Percentiles rank a stretch among this genome's conserved stretches.
Evolutionary conservation across 495 filamentous ascomycete genomes (phyloP).

Genomic region (Delitschia confertaspora): DNA sequence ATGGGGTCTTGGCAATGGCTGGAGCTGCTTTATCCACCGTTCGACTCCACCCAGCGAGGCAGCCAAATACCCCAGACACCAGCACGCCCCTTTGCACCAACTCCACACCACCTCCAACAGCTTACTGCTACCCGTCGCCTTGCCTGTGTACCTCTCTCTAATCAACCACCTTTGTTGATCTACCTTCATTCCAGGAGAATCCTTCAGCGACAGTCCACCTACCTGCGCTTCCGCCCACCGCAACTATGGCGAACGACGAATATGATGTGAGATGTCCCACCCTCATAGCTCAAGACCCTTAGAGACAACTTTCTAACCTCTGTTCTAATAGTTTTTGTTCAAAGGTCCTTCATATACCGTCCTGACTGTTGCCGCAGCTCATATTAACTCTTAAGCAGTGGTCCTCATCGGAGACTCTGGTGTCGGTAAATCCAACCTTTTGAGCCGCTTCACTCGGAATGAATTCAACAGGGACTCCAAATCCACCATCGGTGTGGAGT

Average conservation of each 20-base stretch:
- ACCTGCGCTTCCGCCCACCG: constrained; percentile 15
- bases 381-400: constrained; percentile 47
- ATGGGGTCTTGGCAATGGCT: not conserved
- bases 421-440: constrained; percentile 98
- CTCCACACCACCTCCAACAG: not conserved
- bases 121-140: not conserved
- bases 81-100: not conserved
- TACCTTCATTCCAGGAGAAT: too few species aligned
- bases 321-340: constrained; percentile 77
- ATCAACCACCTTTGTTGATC: not conserved
- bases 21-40: constrained; percentile 7
- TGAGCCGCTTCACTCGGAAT: constrained; percentile 99
- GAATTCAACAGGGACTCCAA: constrained; percentile 99
- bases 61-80: constrained; percentile 2
- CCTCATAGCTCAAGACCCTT: constrained; percentile 6
- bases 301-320: constrained; percentile 24
- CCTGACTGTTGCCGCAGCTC: constrained; percentile 26
- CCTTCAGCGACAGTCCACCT: constrained; percentile 1
- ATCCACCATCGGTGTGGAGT: constrained; percentile 99
- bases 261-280: constrained; percentile 76
- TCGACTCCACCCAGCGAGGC: constrained; percentile 4
- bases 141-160: not conserved
- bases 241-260: constrained; percentile 97
- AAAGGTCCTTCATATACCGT: constrained; percentile 57
- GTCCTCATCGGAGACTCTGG: constrained; percentile 98